A percentile compares a stretch with the other conserved stretches of the same genome.
phyloP scores from a whole-genome alignment of 768 basidiomycete species.

The Leucocoprinus sp. region DNA sequence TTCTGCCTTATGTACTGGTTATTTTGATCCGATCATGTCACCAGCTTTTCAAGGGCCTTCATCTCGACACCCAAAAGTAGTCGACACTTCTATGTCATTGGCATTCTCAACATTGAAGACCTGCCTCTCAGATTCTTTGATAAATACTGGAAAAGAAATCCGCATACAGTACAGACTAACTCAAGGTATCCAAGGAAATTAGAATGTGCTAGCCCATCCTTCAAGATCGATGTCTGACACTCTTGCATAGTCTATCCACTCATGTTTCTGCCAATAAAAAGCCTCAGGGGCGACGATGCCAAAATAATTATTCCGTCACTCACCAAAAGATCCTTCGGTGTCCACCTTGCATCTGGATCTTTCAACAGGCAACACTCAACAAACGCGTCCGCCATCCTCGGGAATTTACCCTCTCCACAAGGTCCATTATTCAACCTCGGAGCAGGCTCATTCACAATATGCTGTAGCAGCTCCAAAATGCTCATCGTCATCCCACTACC shows the following conservation, averaged over 20 bases:
- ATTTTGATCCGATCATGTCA: too few relatives aligned
- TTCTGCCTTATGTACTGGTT: too few relatives aligned
- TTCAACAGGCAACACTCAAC: constrained; percentile 88
- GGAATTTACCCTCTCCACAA: constrained; percentile 48
- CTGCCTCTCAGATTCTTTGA: too few relatives aligned
- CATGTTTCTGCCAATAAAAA: constrained; percentile 44
- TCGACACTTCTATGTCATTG: too few relatives aligned
- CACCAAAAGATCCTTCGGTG: constrained; percentile 84
- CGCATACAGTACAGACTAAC: background rate
- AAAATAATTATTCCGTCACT: constrained; percentile 20
- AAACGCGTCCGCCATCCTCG: constrained; percentile 70
- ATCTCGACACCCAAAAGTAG: too few relatives aligned
- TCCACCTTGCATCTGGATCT: constrained; percentile 75
- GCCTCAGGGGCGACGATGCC: background rate
- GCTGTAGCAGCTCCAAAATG: constrained; percentile 92
- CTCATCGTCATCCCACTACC: constrained; percentile 98
- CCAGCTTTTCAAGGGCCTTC: too few relatives aligned
- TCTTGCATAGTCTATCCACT: constrained; percentile 65
- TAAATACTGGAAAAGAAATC: too few relatives aligned
- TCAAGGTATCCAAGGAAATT: background rate
- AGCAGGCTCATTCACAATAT: constrained; percentile 98
- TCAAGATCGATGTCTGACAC: constrained; percentile 61
- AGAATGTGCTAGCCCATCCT: constrained; percentile 75
- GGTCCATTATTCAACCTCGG: constrained; percentile 60
- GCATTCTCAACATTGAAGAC: too few relatives aligned